phyloP scores from a whole-genome alignment of 257 asterid genomes.

The Forsythia viridissima region DNA sequence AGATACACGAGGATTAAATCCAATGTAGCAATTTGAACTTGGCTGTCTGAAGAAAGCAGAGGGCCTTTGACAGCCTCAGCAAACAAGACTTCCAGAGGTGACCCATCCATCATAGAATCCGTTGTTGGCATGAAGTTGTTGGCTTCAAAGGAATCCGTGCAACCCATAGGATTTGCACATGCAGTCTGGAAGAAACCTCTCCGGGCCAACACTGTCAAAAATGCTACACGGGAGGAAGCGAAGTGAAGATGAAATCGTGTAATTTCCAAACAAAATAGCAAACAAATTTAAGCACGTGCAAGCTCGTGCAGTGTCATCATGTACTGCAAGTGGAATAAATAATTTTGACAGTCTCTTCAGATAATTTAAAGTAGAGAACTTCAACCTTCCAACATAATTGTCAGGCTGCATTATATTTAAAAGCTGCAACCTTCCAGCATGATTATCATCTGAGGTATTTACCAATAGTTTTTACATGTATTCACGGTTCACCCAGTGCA shows the following conservation, averaged over 20 bases:
- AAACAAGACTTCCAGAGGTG: slow-evolving; percentile 65
- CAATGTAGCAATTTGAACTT: slow-evolving; percentile 80
- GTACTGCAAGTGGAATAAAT: not conserved
- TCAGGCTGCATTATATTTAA: slow-evolving; percentile 3
- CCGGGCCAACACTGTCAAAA: slow-evolving; percentile 77
- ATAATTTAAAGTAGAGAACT: slow-evolving; percentile 8
- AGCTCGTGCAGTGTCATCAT: slow-evolving; percentile 9
- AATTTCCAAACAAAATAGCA: slow-evolving; percentile 17
- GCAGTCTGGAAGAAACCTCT: slow-evolving; percentile 70
- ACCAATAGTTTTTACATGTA: slow-evolving; percentile 14
- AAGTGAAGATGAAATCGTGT: not conserved
- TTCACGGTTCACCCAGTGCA: slow-evolving; percentile 12
- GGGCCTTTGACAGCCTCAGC: slow-evolving; percentile 97
- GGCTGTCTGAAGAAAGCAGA: slow-evolving; percentile 87
- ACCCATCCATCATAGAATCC: slow-evolving; percentile 47
- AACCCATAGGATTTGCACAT: slow-evolving; percentile 38
- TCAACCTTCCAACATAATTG: not conserved
- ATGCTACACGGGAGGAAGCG: slow-evolving; percentile 54
- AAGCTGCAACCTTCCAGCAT: slow-evolving; percentile 21
- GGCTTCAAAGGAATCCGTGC: slow-evolving; percentile 43
- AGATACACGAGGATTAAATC: slow-evolving; percentile 61
- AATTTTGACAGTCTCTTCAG: slow-evolving; percentile 5
- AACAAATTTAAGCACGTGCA: slow-evolving; percentile 10
- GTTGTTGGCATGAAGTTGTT: slow-evolving; percentile 59
- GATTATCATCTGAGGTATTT: not conserved